Evolutionary conservation across 495 filamentous ascomycete genomes (phyloP), one percentile per base, ranked within the genome.

Genomic region (Schizothecium vesticola): DNA sequence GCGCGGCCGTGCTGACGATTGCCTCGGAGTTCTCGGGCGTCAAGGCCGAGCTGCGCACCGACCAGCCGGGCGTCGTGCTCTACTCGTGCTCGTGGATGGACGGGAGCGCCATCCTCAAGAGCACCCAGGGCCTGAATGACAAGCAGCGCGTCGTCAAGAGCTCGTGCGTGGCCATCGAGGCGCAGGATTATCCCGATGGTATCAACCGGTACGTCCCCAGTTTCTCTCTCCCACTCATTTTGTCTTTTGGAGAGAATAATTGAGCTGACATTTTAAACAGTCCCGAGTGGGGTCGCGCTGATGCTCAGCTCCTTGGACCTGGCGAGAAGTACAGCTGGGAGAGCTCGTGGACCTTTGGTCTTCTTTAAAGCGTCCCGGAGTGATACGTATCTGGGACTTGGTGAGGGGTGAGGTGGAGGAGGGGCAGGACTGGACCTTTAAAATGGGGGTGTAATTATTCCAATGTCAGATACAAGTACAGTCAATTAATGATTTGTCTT

Each of bases 61-160:
- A 91, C 76, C 88, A 91, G 81, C 83, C 82, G 25, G 91, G 87
- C 29, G 73, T 91, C 59, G 90, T 92, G 70, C 78, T 93, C 69
- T 94, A 91, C 76, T 83, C 84, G 26, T 93, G 91, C 78, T 85
- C 87, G 69, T 89, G 88, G 75, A 86, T 88, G 80, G 87, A 91
- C 69, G 90, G 91, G 29, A 86, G 81, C 12, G 79, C 78, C 1
- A 69, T 76, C 23, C 73, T 88, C 63, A 88, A 87, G 82, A 83
- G 86, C 65, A 86, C 90, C 63, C 89, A 89, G 72, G 90, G 90
- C 0, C 86, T 87, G 43, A 69, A 86, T 21, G 83, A 84, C 31
- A 70, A 70, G 58, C 77, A 75, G 64, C 81, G 81, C 68, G 84
- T 87, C 1, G 76, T 80, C 69, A 80, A 85, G 66, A 88, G 85